Percentiles rank a stretch among this genome's conserved stretches.
Conservation (phyloP, 2,329 filamentous ascomycete species). For the Orbilia quercus region DNA sequence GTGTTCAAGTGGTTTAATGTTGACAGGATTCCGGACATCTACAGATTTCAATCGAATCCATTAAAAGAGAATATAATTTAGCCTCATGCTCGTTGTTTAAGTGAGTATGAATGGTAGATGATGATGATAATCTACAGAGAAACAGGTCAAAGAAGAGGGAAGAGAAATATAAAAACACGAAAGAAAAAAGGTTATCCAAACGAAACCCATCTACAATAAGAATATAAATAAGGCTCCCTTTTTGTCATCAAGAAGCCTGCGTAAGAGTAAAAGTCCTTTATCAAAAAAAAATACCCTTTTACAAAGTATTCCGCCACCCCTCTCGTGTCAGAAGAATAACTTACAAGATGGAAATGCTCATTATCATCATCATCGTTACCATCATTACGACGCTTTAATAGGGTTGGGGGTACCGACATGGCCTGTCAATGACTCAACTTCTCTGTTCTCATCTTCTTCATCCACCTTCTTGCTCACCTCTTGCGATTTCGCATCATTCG, state of each 20-base stretch:
- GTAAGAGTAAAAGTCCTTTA: slow-evolving; percentile 18
- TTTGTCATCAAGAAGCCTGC: slow-evolving; percentile 41
- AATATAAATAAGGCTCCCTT: slow-evolving; percentile 1
- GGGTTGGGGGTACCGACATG: slow-evolving; percentile 56
- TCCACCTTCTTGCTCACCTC: slow-evolving; percentile 55
- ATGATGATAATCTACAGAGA: slow-evolving; percentile 55
- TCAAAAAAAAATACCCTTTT: slow-evolving; percentile 27
- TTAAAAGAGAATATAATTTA: slow-evolving; percentile 47
- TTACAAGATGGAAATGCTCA: slow-evolving; percentile 46
- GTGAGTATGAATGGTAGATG: slow-evolving; percentile 39
- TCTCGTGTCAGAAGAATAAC: slow-evolving; percentile 37
- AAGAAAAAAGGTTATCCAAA: slow-evolving; percentile 7
- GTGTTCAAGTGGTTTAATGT: slow-evolving; percentile 49
- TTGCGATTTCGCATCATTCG: slow-evolving; percentile 41
- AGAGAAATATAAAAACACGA: neutral
- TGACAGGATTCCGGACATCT: slow-evolving; percentile 55
- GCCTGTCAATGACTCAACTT: slow-evolving; percentile 56
- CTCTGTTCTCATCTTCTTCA: slow-evolving; percentile 54
- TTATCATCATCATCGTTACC: slow-evolving; percentile 51
- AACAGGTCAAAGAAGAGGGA: slow-evolving; percentile 3
- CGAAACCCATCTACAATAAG: slow-evolving; percentile 27
- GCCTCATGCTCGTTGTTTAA: slow-evolving; percentile 47
- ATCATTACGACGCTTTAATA: slow-evolving; percentile 47
- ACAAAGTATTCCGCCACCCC: neutral
- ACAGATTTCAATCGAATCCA: slow-evolving; percentile 40